Evolutionary conservation across 371 early-diverging fungal genomes (phyloP).

Genomic region (Lichtheimia ornata): DNA sequence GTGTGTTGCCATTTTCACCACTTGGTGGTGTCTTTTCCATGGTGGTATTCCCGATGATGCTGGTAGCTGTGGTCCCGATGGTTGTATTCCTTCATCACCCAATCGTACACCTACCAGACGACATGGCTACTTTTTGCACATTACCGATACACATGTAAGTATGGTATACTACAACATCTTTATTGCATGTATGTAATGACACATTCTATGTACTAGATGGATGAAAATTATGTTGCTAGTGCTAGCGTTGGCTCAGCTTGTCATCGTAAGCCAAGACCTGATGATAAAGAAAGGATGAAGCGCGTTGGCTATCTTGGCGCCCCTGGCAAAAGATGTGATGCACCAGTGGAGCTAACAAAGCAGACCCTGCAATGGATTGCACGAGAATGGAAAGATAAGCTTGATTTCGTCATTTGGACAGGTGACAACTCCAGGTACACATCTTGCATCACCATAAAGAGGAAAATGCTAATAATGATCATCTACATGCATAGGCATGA

Average conservation of each 20-base stretch:
- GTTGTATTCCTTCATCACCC: too few species aligned
- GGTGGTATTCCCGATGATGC: too few species aligned
- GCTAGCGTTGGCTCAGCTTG: conserved; percentile 56
- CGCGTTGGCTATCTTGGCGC: conserved; percentile 51
- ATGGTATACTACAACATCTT: not conserved
- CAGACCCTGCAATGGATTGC: conserved; percentile 71
- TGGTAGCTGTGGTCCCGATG: too few species aligned
- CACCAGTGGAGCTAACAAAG: conserved; percentile 64
- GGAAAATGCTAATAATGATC: conserved; percentile 1
- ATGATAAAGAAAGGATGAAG: conserved; percentile 18
- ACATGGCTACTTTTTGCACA: conserved; percentile 67
- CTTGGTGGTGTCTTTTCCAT: too few species aligned
- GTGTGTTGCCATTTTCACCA: too few species aligned
- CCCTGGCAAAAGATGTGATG: conserved; percentile 68
- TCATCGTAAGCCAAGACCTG: conserved; percentile 47
- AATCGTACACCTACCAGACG: not conserved
- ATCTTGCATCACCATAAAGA: not conserved
- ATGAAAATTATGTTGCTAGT: conserved; percentile 51
- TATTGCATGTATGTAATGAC: not conserved
- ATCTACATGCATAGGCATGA: conserved; percentile 61
- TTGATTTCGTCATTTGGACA: conserved; percentile 84
- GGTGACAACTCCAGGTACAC: conserved; percentile 75
- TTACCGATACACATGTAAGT: conserved; percentile 76
- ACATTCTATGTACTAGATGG: conserved; percentile 30
- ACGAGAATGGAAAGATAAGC: conserved; percentile 48